Conservation (phyloP, 306 rosid genomes). For the Dryas octopetala region DNA sequence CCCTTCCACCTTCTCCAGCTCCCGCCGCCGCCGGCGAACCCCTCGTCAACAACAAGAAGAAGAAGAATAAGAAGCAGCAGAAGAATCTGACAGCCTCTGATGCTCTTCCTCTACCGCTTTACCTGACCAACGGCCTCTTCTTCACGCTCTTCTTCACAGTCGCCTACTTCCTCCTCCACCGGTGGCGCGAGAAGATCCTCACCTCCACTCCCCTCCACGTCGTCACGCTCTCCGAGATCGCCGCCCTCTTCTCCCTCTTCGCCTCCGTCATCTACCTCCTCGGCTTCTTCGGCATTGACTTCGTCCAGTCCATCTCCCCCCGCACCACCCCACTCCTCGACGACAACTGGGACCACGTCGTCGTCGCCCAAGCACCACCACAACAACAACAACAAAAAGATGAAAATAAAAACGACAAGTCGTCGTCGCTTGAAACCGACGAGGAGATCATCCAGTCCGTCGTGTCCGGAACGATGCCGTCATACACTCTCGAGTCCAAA, state of each 20-base stretch:
- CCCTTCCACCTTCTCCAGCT: neutral
- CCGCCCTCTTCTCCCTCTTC: constrained; percentile 29
- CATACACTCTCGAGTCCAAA: constrained; percentile 30
- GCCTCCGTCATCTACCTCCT: constrained; percentile 35
- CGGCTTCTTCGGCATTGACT: constrained; percentile 36
- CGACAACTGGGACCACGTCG: constrained; percentile 11
- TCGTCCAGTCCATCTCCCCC: constrained; percentile 23
- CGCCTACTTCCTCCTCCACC: constrained; percentile 35
- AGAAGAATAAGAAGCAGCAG: neutral
- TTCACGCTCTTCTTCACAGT: constrained; percentile 36
- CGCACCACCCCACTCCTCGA: neutral
- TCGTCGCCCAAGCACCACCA: neutral
- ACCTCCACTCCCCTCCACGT: constrained; percentile 29
- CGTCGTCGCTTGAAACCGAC: neutral
- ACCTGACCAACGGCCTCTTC: constrained; percentile 26
- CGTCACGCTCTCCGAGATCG: constrained; percentile 29
- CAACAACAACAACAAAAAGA: neutral
- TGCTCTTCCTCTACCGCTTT: constrained; percentile 22
- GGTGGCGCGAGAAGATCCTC: constrained; percentile 33
- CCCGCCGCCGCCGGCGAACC: constrained; percentile 9
- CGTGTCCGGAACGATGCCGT: constrained; percentile 18
- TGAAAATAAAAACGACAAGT: neutral
- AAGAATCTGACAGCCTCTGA: constrained; percentile 9
- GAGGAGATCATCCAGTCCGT: constrained; percentile 19
- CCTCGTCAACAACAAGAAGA: no score